These are phyloP conservation scores for Anthracocystis panici-leucophaei DNA, from an alignment of 1,284 basidiomycete genomes.

Conservation along the genomic window DNA sequence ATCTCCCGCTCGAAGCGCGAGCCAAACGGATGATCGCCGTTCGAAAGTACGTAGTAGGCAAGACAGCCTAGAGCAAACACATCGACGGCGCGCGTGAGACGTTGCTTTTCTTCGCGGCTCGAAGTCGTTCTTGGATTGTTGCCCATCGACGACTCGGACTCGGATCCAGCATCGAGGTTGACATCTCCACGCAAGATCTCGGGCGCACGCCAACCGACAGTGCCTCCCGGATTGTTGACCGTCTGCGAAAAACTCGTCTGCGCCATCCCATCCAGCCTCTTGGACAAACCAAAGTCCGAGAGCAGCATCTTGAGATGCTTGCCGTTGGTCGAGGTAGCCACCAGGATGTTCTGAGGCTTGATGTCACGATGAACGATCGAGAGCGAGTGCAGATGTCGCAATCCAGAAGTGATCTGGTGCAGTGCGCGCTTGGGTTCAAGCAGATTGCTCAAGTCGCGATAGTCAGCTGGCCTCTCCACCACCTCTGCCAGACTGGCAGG, in stretches of 20 bases:
- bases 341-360: slow-evolving; percentile 97
- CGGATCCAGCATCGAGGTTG: slow-evolving; percentile 55
- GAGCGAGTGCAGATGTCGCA: slow-evolving; percentile 90
- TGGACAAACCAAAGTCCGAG: slow-evolving; percentile 68
- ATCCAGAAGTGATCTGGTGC: slow-evolving; percentile 85
- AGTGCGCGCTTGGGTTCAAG: slow-evolving; percentile 84
- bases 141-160: slow-evolving; percentile 51
- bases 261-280: slow-evolving; percentile 64
- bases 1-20: slow-evolving; percentile 67
- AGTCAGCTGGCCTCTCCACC: slow-evolving; percentile 75
- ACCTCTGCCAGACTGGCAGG: slow-evolving; percentile 93
- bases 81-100: slow-evolving; percentile 67
- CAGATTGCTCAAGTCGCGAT: slow-evolving; percentile 54
- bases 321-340: slow-evolving; percentile 70
- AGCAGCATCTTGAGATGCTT: slow-evolving; percentile 66
- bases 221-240: slow-evolving; percentile 66
- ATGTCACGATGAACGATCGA: slow-evolving; percentile 98
- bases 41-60: slow-evolving; percentile 66
- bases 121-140: slow-evolving; percentile 26
- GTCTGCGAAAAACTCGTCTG: slow-evolving; percentile 68
- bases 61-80: slow-evolving; percentile 68
- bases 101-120: slow-evolving; percentile 46
- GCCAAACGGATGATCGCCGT: slow-evolving; percentile 67
- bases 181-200: slow-evolving; percentile 66
- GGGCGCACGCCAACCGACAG: slow-evolving; percentile 68